phyloP scores from a whole-genome alignment of 1,284 basidiomycete species.

The Phlebopus sp. region DNA sequence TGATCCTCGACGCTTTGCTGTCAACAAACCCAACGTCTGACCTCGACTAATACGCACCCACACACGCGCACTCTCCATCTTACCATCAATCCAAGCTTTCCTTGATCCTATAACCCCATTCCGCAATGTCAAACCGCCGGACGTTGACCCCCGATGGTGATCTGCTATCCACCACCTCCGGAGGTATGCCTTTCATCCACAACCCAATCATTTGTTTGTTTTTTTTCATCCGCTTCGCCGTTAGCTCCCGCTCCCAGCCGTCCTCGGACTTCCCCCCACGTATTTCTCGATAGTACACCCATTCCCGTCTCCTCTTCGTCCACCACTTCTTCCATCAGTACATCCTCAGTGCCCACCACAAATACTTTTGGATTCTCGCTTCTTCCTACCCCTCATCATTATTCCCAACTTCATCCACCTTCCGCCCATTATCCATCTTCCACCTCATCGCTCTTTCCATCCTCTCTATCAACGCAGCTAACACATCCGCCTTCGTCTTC shows the following conservation, averaged over 20 bases:
- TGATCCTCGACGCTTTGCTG: not conserved
- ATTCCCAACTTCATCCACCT: not conserved
- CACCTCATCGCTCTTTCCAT: constrained; percentile 1
- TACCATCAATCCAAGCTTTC: not conserved
- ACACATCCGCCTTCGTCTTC: not conserved
- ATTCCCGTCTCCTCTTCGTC: not conserved
- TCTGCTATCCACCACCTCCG: constrained; percentile 14
- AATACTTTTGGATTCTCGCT: no score
- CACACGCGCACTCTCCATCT: not conserved
- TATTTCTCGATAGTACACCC: constrained; percentile 3
- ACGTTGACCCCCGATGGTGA: constrained; percentile 12
- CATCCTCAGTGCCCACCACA: not conserved
- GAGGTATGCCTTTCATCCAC: constrained; percentile 25
- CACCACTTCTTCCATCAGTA: not conserved
- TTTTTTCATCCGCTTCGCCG: not conserved
- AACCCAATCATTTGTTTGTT: no score
- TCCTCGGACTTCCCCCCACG: not conserved
- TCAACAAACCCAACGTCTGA: not conserved
- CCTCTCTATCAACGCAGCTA: constrained; percentile 3
- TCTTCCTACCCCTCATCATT: constrained; percentile 4
- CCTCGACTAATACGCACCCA: not conserved
- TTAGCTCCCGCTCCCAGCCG: constrained; percentile 6
- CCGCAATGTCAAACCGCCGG: constrained; percentile 26
- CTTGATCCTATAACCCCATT: not conserved
- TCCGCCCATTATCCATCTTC: constrained; percentile 1